Percentiles rank a stretch among this genome's conserved stretches.
Conservation (phyloP, 306 rosid species). For the Cucumis cinereus region DNA sequence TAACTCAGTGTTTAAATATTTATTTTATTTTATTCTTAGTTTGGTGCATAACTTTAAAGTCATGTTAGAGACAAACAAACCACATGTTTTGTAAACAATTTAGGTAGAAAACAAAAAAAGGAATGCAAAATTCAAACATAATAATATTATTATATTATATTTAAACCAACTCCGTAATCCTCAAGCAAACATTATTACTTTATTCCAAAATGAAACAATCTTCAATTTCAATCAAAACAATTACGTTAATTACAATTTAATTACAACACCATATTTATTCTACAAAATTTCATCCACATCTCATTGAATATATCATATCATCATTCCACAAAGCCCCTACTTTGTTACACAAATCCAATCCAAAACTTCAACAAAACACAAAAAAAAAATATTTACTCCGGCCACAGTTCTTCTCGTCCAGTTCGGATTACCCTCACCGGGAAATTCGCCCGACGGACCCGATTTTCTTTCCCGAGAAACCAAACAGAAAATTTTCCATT, state of each 20-base stretch:
- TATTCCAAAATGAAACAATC: background rate
- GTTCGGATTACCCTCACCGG: background rate
- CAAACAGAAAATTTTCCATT: background rate
- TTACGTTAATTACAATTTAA: background rate
- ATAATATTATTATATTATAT: background rate
- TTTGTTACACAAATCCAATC: background rate
- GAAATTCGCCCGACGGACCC: background rate
- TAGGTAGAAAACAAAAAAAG: too few species aligned
- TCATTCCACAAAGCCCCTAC: background rate
- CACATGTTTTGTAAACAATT: too few species aligned
- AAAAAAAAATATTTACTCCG: background rate
- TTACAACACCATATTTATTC: background rate
- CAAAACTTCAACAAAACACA: background rate
- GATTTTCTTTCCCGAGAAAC: conserved; percentile 1
- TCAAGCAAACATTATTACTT: background rate
- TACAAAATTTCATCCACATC: background rate
- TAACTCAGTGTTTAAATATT: too few species aligned
- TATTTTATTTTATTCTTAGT: too few species aligned
- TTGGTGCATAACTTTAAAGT: too few species aligned
- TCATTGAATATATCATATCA: background rate
- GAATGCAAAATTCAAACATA: too few species aligned
- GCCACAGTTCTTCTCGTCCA: background rate
- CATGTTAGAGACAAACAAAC: too few species aligned
- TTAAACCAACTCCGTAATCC: background rate
- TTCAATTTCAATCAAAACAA: background rate